These are phyloP conservation scores for Neospermospora avenae DNA, from an alignment of 2,329 filamentous ascomycete species.

Conservation along the genomic window DNA sequence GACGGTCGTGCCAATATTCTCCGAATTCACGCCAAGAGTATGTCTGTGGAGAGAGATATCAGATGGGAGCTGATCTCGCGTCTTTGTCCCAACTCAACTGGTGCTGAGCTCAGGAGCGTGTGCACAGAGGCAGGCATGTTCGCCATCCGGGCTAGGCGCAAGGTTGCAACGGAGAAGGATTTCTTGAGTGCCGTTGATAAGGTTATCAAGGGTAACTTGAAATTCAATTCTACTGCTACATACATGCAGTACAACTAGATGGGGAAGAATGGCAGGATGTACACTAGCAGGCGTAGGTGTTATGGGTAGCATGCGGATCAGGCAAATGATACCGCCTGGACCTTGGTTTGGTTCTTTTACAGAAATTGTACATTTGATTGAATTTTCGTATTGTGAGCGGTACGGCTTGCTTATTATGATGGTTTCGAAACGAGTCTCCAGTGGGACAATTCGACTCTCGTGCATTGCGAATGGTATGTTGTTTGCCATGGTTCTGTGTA, in stretches of 20 bases:
- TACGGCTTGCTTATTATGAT: neutral
- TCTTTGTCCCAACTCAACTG: constrained; percentile 94
- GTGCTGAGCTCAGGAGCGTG: constrained; percentile 92
- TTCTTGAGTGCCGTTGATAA: constrained; percentile 98
- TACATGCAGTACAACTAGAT: constrained; percentile 98
- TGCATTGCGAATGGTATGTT: neutral
- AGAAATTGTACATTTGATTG: neutral
- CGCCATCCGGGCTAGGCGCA: constrained; percentile 87
- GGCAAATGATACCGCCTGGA: constrained; percentile 7
- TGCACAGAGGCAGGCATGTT: constrained; percentile 99
- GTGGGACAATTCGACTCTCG: neutral
- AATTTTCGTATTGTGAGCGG: neutral
- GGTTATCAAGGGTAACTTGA: constrained; percentile 98
- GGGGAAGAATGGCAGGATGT: constrained; percentile 24
- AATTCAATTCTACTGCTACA: constrained; percentile 97
- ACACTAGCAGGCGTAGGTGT: constrained; percentile 36
- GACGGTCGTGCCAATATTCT: constrained; percentile 97
- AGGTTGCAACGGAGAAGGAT: constrained; percentile 98
- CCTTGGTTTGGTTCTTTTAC: neutral
- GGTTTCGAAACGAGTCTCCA: neutral
- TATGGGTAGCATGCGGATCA: constrained; percentile 30
- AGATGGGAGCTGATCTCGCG: constrained; percentile 98
- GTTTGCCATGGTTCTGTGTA: neutral
- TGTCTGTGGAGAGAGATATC: constrained; percentile 98
- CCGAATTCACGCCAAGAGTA: constrained; percentile 97